Evolutionary conservation across 345 rosid species (phyloP), one percentile per base, ranked within the genome.

Genomic region (Noccaea bulbosa): DNA sequence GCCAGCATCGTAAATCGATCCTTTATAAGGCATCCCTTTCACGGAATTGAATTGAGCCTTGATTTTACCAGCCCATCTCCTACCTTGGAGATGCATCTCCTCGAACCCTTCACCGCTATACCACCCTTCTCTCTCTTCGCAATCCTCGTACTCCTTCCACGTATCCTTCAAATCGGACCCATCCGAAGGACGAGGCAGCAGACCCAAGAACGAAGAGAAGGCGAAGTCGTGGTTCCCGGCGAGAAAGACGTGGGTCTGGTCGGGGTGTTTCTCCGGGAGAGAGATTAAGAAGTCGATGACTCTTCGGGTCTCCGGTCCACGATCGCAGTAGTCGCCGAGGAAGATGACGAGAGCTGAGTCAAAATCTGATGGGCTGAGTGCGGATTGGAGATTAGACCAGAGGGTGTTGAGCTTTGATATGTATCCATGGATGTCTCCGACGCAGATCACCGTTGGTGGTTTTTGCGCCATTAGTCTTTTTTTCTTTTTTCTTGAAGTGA

Each of bases 261-360:
- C 73, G 11, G 96, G 95, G 43, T 84, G 82, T 44, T 55, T 79
- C 33, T 74, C 47, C 34, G 87, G 90, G 0, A 92, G 64, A 15
- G 85, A 75, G 73, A 81, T 62, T 32, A 93, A 71, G 59, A 87
- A 90, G 40, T 93, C 88, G 9, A 93, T 60, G 73, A 88, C 97
- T 66, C 75, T 67, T 9, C 75, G 87, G 12, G 97, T 86, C 54
- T 85, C 81, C 9, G 96, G 90, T 58, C 97, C 98, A 3, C 97
- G 90, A 69, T 93, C 98, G 65, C 98, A 93, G 84, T 93, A 93
- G 64, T 93, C 98, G 37, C 98, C 98, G 46, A 93, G 81, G 82
- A 93, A 93, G 70, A 93, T 87, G 65, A 90, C 69, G 46, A 80
- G 81, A 57, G 98, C 88, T 33, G 93, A 37, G 62, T 49, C 52